These are phyloP conservation scores for Candida krabiensis DNA, from an alignment of 805 yeast genomes.

Conservation along the genomic window DNA sequence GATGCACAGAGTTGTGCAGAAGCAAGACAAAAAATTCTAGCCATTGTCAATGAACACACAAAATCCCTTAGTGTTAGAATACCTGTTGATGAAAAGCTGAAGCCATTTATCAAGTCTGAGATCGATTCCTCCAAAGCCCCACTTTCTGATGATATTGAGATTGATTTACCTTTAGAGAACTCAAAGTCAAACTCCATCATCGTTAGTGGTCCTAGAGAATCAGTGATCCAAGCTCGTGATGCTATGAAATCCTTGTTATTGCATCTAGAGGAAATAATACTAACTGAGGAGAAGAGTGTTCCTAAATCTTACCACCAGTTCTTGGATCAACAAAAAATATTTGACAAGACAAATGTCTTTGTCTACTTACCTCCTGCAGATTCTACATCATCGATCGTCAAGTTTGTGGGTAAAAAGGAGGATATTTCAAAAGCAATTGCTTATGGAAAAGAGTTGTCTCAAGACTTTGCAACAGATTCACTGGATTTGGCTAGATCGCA, in stretches of 20 bases:
- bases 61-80: constrained; percentile 54
- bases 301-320: constrained; percentile 72
- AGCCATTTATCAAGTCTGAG: constrained; percentile 44
- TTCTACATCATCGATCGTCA: constrained; percentile 45
- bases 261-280: constrained; percentile 44
- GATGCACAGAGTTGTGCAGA: constrained; percentile 77
- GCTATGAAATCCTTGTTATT: constrained; percentile 47
- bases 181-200: constrained; percentile 45
- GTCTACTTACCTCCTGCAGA: constrained; percentile 53
- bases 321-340: constrained; percentile 55
- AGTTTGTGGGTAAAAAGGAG: constrained; percentile 59
- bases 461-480: constrained; percentile 58
- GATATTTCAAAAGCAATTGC: constrained; percentile 62
- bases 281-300: constrained; percentile 56
- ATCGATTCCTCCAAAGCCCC: constrained; percentile 21
- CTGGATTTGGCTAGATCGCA: constrained; percentile 90
- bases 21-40: constrained; percentile 69
- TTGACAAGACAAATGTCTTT: constrained; percentile 54
- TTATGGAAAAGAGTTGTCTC: constrained; percentile 58
- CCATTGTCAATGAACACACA: constrained; percentile 74
- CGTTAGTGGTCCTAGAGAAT: constrained; percentile 71
- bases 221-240: constrained; percentile 55
- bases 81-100: constrained; percentile 41
- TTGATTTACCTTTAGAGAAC: constrained; percentile 27
- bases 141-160: constrained; percentile 29